Percentiles rank a stretch among this genome's conserved stretches.
phyloP scores from a whole-genome alignment of 345 rosid genomes.

The Draba incana region DNA sequence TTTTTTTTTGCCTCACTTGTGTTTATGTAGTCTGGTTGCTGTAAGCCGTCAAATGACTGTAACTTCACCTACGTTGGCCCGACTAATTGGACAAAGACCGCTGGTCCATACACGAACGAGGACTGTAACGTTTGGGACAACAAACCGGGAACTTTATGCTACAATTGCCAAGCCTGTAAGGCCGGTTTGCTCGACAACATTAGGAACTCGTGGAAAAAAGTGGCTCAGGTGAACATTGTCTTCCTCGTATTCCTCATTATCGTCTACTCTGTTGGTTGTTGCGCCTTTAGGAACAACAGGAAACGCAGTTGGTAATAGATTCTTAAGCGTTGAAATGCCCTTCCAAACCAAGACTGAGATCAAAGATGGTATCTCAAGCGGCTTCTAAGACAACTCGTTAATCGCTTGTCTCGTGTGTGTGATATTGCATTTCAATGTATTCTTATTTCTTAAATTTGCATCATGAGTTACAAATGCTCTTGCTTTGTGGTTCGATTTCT shows the following conservation, averaged over 20 bases:
- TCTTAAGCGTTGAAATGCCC: background rate
- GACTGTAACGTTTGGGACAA: slow-evolving; percentile 75
- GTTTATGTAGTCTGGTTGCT: slow-evolving; percentile 86
- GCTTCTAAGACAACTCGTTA: slow-evolving; percentile 11
- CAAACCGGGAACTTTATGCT: slow-evolving; percentile 54
- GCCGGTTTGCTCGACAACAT: slow-evolving; percentile 89
- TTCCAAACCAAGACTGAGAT: slow-evolving; percentile 13
- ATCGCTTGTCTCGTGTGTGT: slow-evolving; percentile 26
- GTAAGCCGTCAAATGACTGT: slow-evolving; percentile 88
- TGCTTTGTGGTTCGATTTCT: slow-evolving; percentile 31
- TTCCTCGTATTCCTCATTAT: slow-evolving; percentile 82
- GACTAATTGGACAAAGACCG: slow-evolving; percentile 56
- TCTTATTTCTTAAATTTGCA: slow-evolving; percentile 13
- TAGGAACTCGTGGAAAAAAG: slow-evolving; percentile 91
- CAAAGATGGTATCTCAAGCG: background rate
- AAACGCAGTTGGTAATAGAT: slow-evolving; percentile 46
- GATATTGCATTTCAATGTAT: slow-evolving; percentile 27
- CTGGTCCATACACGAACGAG: slow-evolving; percentile 44
- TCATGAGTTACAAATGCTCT: slow-evolving; percentile 24
- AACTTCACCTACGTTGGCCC: slow-evolving; percentile 63
- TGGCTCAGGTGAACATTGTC: slow-evolving; percentile 74
- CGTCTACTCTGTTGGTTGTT: slow-evolving; percentile 92
- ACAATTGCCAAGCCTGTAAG: slow-evolving; percentile 84
- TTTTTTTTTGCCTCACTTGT: background rate
- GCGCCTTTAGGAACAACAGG: slow-evolving; percentile 95